Evolutionary conservation across 2,329 filamentous ascomycete species (phyloP).

Genomic region (Colletotrichum sp.): DNA sequence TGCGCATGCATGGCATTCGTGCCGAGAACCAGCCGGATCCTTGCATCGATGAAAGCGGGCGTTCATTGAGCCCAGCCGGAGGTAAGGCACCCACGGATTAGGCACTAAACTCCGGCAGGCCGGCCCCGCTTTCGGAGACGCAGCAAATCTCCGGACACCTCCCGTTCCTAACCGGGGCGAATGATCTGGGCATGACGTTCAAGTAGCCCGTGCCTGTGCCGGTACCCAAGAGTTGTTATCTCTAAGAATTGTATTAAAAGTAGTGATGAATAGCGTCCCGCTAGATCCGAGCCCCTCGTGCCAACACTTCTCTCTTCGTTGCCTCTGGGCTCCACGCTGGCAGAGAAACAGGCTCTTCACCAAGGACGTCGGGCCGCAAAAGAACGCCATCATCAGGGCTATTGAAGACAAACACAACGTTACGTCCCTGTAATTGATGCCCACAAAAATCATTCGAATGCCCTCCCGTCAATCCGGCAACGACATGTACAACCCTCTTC

Average conservation of each 20-base stretch:
- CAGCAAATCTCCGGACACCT: background rate
- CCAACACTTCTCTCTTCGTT: background rate
- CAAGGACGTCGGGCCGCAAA: background rate
- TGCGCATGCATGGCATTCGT: background rate
- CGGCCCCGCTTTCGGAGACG: background rate
- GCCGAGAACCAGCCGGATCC: background rate
- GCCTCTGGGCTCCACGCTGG: background rate
- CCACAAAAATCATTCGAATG: background rate
- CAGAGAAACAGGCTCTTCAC: background rate
- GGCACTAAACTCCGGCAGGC: conserved; percentile 5
- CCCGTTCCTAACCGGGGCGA: background rate
- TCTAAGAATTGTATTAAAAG: background rate
- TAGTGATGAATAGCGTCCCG: background rate
- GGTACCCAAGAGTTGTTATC: background rate
- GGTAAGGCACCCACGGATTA: background rate
- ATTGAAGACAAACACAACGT: background rate
- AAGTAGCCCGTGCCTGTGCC: background rate
- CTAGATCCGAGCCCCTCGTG: background rate
- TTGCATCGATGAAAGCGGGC: no score
- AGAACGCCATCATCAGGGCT: background rate
- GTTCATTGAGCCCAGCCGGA: background rate
- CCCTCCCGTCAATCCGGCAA: background rate
- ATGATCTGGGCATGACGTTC: background rate
- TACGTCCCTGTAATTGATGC: background rate
- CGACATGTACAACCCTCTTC: background rate